A percentile compares a stretch with the other conserved stretches of the same genome.
Conservation (phyloP, 2,329 filamentous ascomycete species). For the Fulvia fulva region DNA sequence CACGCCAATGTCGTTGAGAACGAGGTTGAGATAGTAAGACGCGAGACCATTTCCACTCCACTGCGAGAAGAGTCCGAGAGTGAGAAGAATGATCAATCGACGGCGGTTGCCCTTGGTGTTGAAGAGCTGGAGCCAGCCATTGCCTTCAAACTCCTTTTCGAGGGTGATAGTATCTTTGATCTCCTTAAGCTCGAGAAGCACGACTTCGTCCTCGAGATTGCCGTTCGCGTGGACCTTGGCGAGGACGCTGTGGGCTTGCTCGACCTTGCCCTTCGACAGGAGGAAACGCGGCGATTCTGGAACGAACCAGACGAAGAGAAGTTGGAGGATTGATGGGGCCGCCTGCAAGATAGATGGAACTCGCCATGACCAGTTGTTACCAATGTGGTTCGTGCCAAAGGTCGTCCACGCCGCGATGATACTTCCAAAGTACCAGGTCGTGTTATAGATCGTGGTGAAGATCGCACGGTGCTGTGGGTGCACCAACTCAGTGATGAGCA, state of each 20-base stretch:
- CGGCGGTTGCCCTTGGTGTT: conserved; percentile 53
- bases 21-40: conserved; percentile 39
- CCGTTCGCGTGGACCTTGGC: conserved; percentile 52
- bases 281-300: conserved; percentile 61
- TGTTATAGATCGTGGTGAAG: conserved; percentile 48
- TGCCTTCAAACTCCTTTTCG: conserved; percentile 47
- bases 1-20: conserved; percentile 36
- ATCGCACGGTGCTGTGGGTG: conserved; percentile 49
- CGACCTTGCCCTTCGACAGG: conserved; percentile 48
- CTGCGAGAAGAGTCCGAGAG: conserved; percentile 55
- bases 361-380: conserved; percentile 49
- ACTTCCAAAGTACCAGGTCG: conserved; percentile 43
- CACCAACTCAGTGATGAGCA: conserved; percentile 41
- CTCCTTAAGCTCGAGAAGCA: conserved; percentile 48
- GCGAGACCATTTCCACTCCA: conserved; percentile 54
- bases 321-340: conserved; percentile 43
- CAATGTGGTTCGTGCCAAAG: conserved; percentile 42
- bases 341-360: conserved; percentile 53
- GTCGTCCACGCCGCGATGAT: conserved; percentile 48
- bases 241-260: conserved; percentile 51
- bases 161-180: conserved; percentile 48
- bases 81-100: conserved; percentile 52
- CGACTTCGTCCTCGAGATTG: conserved; percentile 43
- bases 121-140: conserved; percentile 45
- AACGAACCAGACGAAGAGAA: conserved; percentile 48